Evolutionary conservation across 345 rosid genomes (phyloP).

Genomic region (Adansonia digitata): DNA sequence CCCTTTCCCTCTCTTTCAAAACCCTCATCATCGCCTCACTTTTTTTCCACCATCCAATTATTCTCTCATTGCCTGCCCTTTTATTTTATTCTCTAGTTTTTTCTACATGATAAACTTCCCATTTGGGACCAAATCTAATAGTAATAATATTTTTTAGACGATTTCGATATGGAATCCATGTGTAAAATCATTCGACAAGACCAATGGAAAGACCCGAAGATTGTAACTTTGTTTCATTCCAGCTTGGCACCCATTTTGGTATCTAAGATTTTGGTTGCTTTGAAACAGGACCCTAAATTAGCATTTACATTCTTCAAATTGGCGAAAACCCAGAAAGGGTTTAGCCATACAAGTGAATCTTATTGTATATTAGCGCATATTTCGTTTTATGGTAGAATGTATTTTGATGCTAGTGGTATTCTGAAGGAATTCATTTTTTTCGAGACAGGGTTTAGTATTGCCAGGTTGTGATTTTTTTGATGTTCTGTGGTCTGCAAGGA

Average conservation of each 20-base stretch:
- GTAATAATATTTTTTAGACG: slow-evolving; percentile 12
- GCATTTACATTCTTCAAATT: slow-evolving; percentile 60
- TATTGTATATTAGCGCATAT: slow-evolving; percentile 51
- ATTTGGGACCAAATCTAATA: slow-evolving; percentile 25
- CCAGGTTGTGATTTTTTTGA: slow-evolving; percentile 47
- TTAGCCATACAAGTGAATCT: slow-evolving; percentile 29
- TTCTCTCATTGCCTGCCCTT: slow-evolving; percentile 26
- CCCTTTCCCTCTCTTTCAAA: slow-evolving; percentile 16
- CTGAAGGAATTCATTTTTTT: slow-evolving; percentile 47
- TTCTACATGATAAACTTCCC: slow-evolving; percentile 40
- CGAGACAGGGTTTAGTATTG: not conserved
- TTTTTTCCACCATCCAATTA: not conserved
- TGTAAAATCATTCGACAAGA: slow-evolving; percentile 33
- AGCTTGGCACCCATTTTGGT: slow-evolving; percentile 43
- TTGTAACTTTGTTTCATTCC: slow-evolving; percentile 24
- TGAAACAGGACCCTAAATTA: slow-evolving; percentile 43
- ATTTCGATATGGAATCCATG: slow-evolving; percentile 31
- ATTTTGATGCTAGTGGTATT: slow-evolving; percentile 36
- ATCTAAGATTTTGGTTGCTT: slow-evolving; percentile 41
- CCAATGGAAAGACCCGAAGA: slow-evolving; percentile 38
- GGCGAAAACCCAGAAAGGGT: slow-evolving; percentile 40
- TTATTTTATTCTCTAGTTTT: slow-evolving; percentile 40
- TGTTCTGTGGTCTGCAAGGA: slow-evolving; percentile 61
- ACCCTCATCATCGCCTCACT: slow-evolving; percentile 12
- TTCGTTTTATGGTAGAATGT: slow-evolving; percentile 45